Percentiles rank a stretch among this genome's conserved stretches.
These are phyloP conservation scores for Xylariaceae sp. DNA, from an alignment of 2,329 filamentous ascomycete genomes.

Conservation along the genomic window DNA sequence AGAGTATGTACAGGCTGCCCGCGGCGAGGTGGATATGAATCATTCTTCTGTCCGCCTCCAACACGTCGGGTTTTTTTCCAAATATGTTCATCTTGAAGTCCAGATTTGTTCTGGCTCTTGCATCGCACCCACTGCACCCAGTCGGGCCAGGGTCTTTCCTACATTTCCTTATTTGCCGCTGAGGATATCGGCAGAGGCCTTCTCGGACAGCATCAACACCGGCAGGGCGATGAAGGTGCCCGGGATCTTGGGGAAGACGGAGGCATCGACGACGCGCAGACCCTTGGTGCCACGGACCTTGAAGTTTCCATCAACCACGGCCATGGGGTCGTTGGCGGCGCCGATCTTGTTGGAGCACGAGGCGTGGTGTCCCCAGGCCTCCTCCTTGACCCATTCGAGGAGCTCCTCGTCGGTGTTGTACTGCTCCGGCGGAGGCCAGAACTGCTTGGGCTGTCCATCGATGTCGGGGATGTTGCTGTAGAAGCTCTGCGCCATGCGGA, in stretches of 20 bases:
- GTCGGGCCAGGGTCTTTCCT: too few species aligned
- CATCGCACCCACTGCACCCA: too few species aligned
- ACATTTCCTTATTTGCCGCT: neutral
- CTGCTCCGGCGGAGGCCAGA: slow-evolving; percentile 18
- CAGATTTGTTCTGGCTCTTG: too few species aligned
- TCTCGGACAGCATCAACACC: slow-evolving; percentile 23
- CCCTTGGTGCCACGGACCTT: slow-evolving; percentile 44
- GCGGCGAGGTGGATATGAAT: too few species aligned
- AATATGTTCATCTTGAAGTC: too few species aligned
- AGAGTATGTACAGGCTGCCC: neutral
- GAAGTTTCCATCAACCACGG: slow-evolving; percentile 47
- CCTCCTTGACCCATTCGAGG: slow-evolving; percentile 19
- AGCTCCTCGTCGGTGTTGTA: slow-evolving; percentile 17
- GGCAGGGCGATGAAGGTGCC: slow-evolving; percentile 25
- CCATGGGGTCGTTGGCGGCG: slow-evolving; percentile 42
- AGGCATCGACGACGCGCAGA: slow-evolving; percentile 51
- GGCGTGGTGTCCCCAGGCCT: slow-evolving; percentile 27
- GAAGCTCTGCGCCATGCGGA: slow-evolving; percentile 45
- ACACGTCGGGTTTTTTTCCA: too few species aligned
- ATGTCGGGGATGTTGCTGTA: slow-evolving; percentile 36
- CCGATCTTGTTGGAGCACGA: slow-evolving; percentile 25
- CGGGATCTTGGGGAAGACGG: slow-evolving; percentile 47
- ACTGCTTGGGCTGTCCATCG: slow-evolving; percentile 30
- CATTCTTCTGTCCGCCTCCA: neutral
- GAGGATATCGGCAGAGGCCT: slow-evolving; percentile 26